Conservation (phyloP, 345 rosid genomes). For the Erysimum cheiranthoides region DNA sequence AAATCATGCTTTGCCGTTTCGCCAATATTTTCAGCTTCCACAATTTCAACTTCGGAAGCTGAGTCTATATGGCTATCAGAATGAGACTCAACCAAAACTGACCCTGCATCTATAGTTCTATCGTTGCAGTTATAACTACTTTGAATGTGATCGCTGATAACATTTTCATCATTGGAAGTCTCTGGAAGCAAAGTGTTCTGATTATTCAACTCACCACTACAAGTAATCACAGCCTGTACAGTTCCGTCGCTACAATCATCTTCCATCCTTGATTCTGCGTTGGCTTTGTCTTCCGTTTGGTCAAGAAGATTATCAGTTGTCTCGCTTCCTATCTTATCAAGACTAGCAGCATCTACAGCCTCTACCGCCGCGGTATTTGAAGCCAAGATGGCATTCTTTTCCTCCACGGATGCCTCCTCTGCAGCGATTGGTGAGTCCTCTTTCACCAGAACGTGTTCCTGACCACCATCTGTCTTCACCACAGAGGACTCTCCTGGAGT, state of each 20-base stretch:
- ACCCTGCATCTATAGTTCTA: slow-evolving; percentile 40
- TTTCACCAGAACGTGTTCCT: slow-evolving; percentile 52
- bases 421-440: slow-evolving; percentile 46
- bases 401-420: slow-evolving; percentile 49
- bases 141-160: slow-evolving; percentile 39
- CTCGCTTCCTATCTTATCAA: slow-evolving; percentile 42
- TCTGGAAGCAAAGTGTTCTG: slow-evolving; percentile 41
- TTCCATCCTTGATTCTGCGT: slow-evolving; percentile 50
- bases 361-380: slow-evolving; percentile 43
- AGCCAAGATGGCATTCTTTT: slow-evolving; percentile 44
- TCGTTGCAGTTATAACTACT: slow-evolving; percentile 32
- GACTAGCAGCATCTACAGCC: slow-evolving; percentile 38
- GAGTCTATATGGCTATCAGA: slow-evolving; percentile 35
- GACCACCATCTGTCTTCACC: slow-evolving; percentile 47
- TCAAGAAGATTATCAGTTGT: slow-evolving; percentile 44
- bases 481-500: slow-evolving; percentile 47
- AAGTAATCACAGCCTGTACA: slow-evolving; percentile 38
- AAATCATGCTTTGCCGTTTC: slow-evolving; percentile 38
- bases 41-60: slow-evolving; percentile 35
- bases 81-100: slow-evolving; percentile 36
- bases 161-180: slow-evolving; percentile 28
- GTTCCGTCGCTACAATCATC: slow-evolving; percentile 38
- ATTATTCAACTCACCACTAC: slow-evolving; percentile 42
- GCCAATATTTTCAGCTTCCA: slow-evolving; percentile 42
- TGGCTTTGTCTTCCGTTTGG: slow-evolving; percentile 46